Base-by-base conservation (phyloP, 495 filamentous ascomycete genomes). In the Neurospora sp. region DNA sequence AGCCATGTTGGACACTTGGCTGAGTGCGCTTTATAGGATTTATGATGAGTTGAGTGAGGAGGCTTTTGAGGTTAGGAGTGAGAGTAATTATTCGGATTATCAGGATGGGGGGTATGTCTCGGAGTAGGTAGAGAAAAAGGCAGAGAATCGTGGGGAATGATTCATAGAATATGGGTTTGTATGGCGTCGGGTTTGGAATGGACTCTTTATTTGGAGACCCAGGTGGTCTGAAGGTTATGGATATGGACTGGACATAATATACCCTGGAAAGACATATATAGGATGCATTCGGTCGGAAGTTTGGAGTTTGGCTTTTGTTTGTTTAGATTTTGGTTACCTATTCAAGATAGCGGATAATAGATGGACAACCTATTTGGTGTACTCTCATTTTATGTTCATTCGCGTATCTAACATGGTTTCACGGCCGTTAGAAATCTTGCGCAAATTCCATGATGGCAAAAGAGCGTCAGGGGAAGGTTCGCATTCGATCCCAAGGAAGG, bases 1-100 rank as follows among this genome's bases (percentile, higher is more conserved):
- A 69, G 41, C 35, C 7, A 84, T 83, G 80, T 80, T 86, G 70
- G 82, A 83, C 53, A 79, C 78, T 70, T 86, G 84, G 84, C 72
- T 86, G 69, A 68, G 77, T 38, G 81, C 84, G 27, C 68, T 86
- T n/a, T 83, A 83, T 27, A 61, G 70, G 20, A 75, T 86, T 35
- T 83, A 85, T 40, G 81, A 83, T 41, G 61, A 70, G 10, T 35
- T 81, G 39, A 73, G 74, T 2, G 74, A 71, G 20, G 68, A 66
- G 5, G 59, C 66, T 3, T 66, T 66, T 37, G 53, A 61, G n/a
- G 71, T 5, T 2, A 14, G 20, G 38, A 74, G 68, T 14, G 75
- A 71, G 20, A 74, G 76, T 70, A 72, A 77, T 16, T 76, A 76
- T 48, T 72, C 48, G 3, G 74, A 40, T 11, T 71, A 74, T 9